These are phyloP conservation scores for Xylaria telfairii DNA, from an alignment of 495 filamentous ascomycete genomes.

Conservation along the genomic window DNA sequence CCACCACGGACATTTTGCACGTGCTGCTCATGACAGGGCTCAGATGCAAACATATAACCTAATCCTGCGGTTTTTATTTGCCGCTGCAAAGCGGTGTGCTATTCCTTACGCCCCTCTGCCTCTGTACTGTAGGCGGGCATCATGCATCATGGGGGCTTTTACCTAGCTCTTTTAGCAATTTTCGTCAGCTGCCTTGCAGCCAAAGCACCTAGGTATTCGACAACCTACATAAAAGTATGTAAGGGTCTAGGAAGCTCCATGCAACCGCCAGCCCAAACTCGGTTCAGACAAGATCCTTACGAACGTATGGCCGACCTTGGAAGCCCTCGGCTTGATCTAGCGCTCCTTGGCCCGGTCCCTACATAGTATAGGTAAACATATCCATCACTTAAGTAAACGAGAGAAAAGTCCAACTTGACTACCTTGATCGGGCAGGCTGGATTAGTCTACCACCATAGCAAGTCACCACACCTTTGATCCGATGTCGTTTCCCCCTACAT, in stretches of 20 bases:
- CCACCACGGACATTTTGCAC: conserved; percentile 24
- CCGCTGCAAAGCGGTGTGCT: conserved; percentile 22
- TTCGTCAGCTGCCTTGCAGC: conserved; percentile 8
- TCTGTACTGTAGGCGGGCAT: not conserved
- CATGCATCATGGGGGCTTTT: not conserved
- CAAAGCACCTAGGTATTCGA: not conserved
- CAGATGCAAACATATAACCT: conserved; percentile 4
- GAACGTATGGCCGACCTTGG: not conserved
- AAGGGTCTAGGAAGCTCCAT: not conserved
- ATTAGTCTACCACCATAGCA: not conserved
- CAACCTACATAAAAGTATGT: not conserved
- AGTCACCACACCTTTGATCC: not conserved
- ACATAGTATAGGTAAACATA: not conserved
- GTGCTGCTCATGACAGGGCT: conserved; percentile 24
- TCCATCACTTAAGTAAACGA: not conserved
- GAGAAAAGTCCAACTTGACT: not conserved
- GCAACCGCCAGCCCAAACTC: conserved; percentile 8
- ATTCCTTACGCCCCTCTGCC: not conserved
- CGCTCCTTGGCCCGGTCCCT: not conserved
- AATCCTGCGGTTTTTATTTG: conserved; percentile 18
- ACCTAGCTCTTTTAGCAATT: not conserved
- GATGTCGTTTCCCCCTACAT: not conserved
- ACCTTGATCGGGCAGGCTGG: conserved; percentile 12
- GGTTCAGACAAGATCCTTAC: not conserved
- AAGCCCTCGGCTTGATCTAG: conserved; percentile 16